Percentiles rank a stretch among this genome's conserved stretches.
Conservation (phyloP, 768 basidiomycete species). For the Obba rivulosa region DNA sequence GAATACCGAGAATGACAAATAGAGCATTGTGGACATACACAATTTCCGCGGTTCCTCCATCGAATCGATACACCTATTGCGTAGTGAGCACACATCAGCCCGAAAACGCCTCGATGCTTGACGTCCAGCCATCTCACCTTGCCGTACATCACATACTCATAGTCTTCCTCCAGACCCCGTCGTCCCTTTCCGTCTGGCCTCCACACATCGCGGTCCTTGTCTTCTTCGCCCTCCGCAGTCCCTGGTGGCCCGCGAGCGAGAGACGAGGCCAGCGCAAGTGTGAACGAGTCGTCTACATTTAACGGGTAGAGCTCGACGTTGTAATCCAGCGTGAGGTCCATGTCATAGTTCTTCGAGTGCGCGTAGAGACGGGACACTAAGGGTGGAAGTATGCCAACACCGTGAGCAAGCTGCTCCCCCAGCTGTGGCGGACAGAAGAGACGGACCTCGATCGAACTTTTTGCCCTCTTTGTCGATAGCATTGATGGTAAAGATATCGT, state of each 20-base stretch:
- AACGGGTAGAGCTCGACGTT: conserved; percentile 89
- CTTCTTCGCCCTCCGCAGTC: conserved; percentile 55
- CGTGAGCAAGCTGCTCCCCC: neutral
- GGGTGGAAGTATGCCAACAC: neutral
- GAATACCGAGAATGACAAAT: conserved; percentile 8
- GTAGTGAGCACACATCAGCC: conserved; percentile 1
- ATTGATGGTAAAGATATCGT: conserved; percentile 87
- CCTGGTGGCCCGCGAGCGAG: conserved; percentile 51
- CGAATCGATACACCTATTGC: conserved; percentile 90
- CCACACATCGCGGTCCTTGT: conserved; percentile 79
- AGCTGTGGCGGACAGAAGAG: neutral
- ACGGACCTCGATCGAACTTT: conserved; percentile 94
- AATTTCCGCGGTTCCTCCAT: conserved; percentile 75
- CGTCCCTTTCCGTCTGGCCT: conserved; percentile 78
- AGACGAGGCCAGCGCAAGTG: conserved; percentile 82
- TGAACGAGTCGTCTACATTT: conserved; percentile 60
- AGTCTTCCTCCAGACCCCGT: conserved; percentile 87
- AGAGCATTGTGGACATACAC: conserved; percentile 55
- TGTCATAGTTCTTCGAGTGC: conserved; percentile 85
- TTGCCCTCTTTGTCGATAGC: conserved; percentile 89
- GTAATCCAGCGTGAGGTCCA: conserved; percentile 92
- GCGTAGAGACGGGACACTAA: conserved; percentile 89
- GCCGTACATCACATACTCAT: conserved; percentile 99
- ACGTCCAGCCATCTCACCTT: conserved; percentile 55
- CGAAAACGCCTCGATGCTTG: neutral